Evolutionary conservation across 2,329 filamentous ascomycete species (phyloP).

Genomic region (Tolypocladium sp.): DNA sequence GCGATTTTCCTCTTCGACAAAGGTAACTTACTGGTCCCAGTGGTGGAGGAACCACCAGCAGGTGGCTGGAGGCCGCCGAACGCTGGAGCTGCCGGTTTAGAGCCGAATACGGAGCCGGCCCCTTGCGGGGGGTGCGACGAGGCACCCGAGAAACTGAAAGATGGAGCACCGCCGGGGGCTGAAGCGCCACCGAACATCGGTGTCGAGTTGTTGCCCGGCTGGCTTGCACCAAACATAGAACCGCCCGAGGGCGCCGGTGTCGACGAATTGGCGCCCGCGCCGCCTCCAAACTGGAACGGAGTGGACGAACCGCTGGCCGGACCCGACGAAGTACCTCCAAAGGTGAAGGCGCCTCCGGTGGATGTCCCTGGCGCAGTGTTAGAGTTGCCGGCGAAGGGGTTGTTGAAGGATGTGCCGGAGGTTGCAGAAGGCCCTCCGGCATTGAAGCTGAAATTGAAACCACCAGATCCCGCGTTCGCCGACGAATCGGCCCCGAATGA

Average conservation of each 20-base stretch:
- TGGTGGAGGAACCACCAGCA: conserved; percentile 32
- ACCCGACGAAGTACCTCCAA: conserved; percentile 21
- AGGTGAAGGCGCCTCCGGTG: conserved; percentile 25
- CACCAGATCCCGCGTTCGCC: conserved; percentile 12
- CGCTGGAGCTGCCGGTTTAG: conserved; percentile 21
- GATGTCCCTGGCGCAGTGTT: conserved; percentile 13
- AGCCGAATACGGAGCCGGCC: conserved; percentile 21
- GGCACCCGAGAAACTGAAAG: conserved; percentile 30
- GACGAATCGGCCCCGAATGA: conserved; percentile 25
- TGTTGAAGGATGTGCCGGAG: conserved; percentile 23
- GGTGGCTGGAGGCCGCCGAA: conserved; percentile 32
- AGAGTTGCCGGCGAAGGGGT: conserved; percentile 26
- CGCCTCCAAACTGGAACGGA: conserved; percentile 28
- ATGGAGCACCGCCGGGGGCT: conserved; percentile 18
- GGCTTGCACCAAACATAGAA: conserved; percentile 17
- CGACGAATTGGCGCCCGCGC: conserved; percentile 12
- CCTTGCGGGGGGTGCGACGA: conserved; percentile 17
- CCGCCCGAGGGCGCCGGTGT: conserved; percentile 10
- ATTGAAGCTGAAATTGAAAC: conserved; percentile 22
- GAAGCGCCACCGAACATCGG: conserved; percentile 22
- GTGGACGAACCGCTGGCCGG: conserved; percentile 14
- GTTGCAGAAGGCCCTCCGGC: conserved; percentile 4
- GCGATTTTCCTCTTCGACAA: conserved; percentile 31
- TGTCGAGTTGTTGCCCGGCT: conserved; percentile 11
- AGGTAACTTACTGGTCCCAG: conserved; percentile 37